These are phyloP conservation scores for Lomentospora prolificans DNA, from an alignment of 2,329 filamentous ascomycete species.

Conservation along the genomic window DNA sequence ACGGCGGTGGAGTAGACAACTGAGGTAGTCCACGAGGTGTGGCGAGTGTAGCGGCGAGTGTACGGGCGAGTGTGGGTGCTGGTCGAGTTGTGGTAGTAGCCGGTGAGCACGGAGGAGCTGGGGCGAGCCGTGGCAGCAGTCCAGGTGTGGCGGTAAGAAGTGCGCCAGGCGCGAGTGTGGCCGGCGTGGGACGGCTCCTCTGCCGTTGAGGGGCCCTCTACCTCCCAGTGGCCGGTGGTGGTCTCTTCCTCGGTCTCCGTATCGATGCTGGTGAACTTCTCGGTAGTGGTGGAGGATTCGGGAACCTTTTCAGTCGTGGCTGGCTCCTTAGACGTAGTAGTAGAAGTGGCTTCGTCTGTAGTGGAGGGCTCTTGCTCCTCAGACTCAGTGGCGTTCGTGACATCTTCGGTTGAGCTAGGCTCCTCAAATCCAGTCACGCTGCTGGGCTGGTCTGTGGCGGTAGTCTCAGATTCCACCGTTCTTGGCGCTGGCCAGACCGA, in stretches of 20 bases:
- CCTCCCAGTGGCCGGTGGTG: too few species aligned
- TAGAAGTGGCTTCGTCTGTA: background rate
- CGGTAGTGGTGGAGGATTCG: too few species aligned
- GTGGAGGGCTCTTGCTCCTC: background rate
- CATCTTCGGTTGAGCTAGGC: background rate
- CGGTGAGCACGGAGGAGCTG: conserved; percentile 2
- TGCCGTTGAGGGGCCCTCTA: too few species aligned
- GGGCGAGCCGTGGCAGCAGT: background rate
- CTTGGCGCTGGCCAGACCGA: background rate
- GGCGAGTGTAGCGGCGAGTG: conserved; percentile 2
- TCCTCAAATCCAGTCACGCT: background rate
- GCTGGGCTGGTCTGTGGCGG: background rate
- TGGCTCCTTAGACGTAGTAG: background rate
- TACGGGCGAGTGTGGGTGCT: background rate
- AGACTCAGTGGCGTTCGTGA: background rate
- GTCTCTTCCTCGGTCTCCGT: too few species aligned
- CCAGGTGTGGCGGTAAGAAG: conserved; percentile 3
- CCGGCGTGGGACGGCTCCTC: background rate
- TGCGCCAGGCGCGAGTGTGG: background rate
- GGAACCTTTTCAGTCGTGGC: too few species aligned
- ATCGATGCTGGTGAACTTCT: too few species aligned
- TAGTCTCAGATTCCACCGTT: background rate
- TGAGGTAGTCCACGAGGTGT: conserved; percentile 18
- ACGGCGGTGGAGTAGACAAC: conserved; percentile 31
- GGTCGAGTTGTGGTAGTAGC: conserved; percentile 2